Percentiles rank a stretch among this genome's conserved stretches.
Conservation (phyloP, 441 rosid genomes). For the Raphanus hybrid region DNA sequence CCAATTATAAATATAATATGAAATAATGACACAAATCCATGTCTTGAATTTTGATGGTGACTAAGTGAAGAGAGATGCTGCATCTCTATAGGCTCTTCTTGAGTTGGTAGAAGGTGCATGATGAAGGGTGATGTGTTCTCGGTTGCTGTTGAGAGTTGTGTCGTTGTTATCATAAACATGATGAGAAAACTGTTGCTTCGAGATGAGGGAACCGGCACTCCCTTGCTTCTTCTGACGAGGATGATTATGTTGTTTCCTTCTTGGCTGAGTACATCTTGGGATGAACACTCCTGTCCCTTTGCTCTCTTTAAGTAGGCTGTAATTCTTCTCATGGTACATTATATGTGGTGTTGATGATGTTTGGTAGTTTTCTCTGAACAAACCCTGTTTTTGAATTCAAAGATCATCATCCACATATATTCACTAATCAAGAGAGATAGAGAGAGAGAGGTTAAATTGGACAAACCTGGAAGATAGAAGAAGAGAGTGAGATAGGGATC, state of each 20-base stretch:
- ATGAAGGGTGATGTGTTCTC: constrained; percentile 27
- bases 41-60: constrained; percentile 32
- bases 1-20: constrained; percentile 24
- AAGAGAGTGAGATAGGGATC: constrained; percentile 51
- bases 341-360: constrained; percentile 46
- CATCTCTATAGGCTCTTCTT: constrained; percentile 45
- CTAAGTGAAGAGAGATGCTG: constrained; percentile 47
- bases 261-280: constrained; percentile 70
- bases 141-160: constrained; percentile 30
- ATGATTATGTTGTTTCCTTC: constrained; percentile 55
- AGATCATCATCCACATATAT: constrained; percentile 18
- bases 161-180: constrained; percentile 28
- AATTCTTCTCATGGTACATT: constrained; percentile 50
- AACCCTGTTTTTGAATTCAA: constrained; percentile 48
- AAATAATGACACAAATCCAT: constrained; percentile 31
- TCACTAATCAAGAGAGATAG: constrained; percentile 8
- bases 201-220: constrained; percentile 50
- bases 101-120: constrained; percentile 36
- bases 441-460: constrained; percentile 2
- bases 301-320: constrained; percentile 67
- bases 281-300: constrained; percentile 97
- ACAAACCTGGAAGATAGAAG: constrained; percentile 76
- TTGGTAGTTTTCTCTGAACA: constrained; percentile 52
- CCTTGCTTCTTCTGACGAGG: constrained; percentile 53
- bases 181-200: constrained; percentile 49